Percentiles rank a stretch among this genome's conserved stretches.
phyloP scores from a whole-genome alignment of 192 early-diverging fungal genomes.

The Spizellomyces sp. region DNA sequence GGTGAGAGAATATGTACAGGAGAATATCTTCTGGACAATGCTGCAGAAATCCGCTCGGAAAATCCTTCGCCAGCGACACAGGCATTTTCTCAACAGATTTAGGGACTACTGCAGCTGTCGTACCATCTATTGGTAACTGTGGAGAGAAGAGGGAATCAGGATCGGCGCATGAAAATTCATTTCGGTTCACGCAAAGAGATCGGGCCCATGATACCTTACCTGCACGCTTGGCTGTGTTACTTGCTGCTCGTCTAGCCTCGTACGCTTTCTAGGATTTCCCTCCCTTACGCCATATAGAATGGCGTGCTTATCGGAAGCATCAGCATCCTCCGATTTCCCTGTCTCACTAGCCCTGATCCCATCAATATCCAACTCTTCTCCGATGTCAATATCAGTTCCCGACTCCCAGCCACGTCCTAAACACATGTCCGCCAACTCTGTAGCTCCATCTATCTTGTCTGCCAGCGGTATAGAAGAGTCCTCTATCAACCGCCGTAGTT shows the following conservation, averaged over 20 bases:
- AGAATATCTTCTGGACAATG: conserved; percentile 34
- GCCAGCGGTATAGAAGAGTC: background rate
- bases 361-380: background rate
- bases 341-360: background rate
- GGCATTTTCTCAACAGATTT: no score
- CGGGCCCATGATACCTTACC: no score
- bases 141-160: no score
- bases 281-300: background rate
- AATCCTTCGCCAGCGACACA: background rate
- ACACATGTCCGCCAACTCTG: conserved; percentile 16
- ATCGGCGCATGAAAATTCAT: no score
- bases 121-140: no score
- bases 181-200: no score
- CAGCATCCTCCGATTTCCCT: background rate
- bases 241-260: no score
- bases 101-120: no score
- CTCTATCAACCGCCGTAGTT: background rate
- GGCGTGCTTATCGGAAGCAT: background rate
- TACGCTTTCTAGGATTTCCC: no score
- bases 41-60: conserved; percentile 8
- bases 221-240: no score
- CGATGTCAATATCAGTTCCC: background rate
- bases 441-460: conserved; percentile 16
- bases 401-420: conserved; percentile 7
- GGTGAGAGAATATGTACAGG: conserved; percentile 23